Evolutionary conservation across 306 rosid species (phyloP).

Genomic region (Dalbergia cochinchinensis): DNA sequence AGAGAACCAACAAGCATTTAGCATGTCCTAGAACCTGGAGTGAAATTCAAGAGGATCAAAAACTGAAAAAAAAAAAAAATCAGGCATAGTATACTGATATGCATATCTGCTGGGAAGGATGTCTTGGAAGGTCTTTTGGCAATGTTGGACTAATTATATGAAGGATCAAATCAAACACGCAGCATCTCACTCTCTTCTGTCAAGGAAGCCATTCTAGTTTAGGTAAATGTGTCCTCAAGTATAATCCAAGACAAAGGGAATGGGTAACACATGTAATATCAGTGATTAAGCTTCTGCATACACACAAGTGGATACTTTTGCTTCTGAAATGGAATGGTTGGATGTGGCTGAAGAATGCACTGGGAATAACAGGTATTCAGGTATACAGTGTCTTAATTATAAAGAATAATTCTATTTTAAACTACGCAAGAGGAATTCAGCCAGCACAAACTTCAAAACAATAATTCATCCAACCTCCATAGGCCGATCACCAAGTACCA

Average conservation of each 20-base stretch:
- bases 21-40: too few species aligned
- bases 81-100: too few species aligned
- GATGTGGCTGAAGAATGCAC: constrained; percentile 8
- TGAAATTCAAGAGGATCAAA: too few species aligned
- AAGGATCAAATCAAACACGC: too few species aligned
- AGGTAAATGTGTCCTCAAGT: neutral
- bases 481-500: constrained; percentile 75
- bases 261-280: neutral
- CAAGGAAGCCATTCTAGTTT: too few species aligned
- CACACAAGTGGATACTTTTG: neutral
- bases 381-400: neutral
- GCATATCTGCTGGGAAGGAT: too few species aligned
- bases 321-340: neutral
- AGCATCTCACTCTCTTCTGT: too few species aligned
- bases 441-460: neutral
- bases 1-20: too few species aligned
- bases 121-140: too few species aligned
- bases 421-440: neutral
- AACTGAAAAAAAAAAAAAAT: too few species aligned
- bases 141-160: too few species aligned
- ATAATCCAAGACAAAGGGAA: constrained; percentile 1
- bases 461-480: constrained; percentile 51
- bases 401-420: neutral
- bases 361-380: too few species aligned
- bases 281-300: neutral